Evolutionary conservation across 305 asterid genomes (phyloP), one percentile per base, ranked within the genome.

Genomic region (Fraxinus latifolia): DNA sequence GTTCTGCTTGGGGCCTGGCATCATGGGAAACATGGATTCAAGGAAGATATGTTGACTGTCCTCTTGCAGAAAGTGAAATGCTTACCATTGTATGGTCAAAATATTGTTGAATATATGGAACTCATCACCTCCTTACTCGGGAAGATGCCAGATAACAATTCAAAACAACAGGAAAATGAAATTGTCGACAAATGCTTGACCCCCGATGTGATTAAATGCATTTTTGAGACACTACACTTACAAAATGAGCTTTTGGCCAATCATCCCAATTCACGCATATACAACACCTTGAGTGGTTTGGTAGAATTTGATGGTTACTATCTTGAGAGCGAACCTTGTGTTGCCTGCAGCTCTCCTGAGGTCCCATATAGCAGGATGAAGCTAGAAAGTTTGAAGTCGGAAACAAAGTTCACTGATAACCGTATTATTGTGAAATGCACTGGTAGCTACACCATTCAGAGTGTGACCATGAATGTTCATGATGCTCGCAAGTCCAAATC

Each of bases 321-420:
- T 91, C 99, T 96, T 79, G 99, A 96, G 89, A 96, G 99, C 86
- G 99, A 96, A 86, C 99, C 99, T 81, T 96, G 99, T 91, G 99
- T 96, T 86, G 96, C 98, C 83, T 96, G 99, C 90, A 96, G 99
- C 91, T 93, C 98, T 21, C 99, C 98, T 39, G 99, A 96, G 94
- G 98, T 92, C 77, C 98, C 99, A 21, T 96, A 92, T 83, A 93
- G 96, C 87, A 92, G 97, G 91, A 93, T 95, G 97, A 96, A 96
- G 93, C 94, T 96, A 29, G 99, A 96, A 90, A 96, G 95, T 85
- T 86, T 96, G 87, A 96, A 96, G 84, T 96, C 98, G 47, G 99
- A 96, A 88, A 96, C 98, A 60, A 96, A 95, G 92, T 96, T 95
- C 92, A 96, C 99, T 8, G 99, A 95, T 86, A 96, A 95, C 47